phyloP scores from a whole-genome alignment of 1,284 basidiomycete genomes.

The Tetrapyrgos nigripes region DNA sequence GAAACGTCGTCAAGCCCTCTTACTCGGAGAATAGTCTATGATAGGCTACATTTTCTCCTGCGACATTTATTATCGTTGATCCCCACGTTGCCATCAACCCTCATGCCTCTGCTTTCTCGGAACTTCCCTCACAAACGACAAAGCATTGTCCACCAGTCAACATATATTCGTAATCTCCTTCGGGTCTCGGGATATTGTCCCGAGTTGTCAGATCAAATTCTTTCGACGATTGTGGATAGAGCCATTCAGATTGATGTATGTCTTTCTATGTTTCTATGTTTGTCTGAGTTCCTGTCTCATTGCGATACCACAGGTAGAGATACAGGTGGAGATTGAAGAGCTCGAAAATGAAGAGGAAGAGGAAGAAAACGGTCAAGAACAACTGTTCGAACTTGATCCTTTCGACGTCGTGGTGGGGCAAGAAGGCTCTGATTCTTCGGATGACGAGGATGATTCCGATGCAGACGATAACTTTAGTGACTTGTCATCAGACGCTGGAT shows the following conservation, averaged over 20 bases:
- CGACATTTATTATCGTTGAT: slow-evolving; percentile 87
- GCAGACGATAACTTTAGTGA: slow-evolving; percentile 65
- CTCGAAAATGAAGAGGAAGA: slow-evolving; percentile 73
- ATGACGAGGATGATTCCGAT: slow-evolving; percentile 48
- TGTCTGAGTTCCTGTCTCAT: slow-evolving; percentile 6
- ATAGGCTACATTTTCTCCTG: slow-evolving; percentile 87
- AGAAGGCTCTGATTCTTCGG: slow-evolving; percentile 53
- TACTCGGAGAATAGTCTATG: slow-evolving; percentile 86
- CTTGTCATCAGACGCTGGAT: slow-evolving; percentile 72
- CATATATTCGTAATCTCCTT: slow-evolving; percentile 93
- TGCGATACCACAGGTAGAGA: slow-evolving; percentile 78
- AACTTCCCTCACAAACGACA: slow-evolving; percentile 96
- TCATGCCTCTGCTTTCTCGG: slow-evolving; percentile 85
- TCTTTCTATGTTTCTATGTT: slow-evolving; percentile 20
- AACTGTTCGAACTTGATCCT: slow-evolving; percentile 80
- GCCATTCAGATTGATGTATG: slow-evolving; percentile 95
- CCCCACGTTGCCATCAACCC: slow-evolving; percentile 86
- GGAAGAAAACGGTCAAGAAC: slow-evolving; percentile 57
- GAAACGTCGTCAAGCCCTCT: slow-evolving; percentile 73
- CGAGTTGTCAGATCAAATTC: slow-evolving; percentile 85
- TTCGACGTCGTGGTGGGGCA: slow-evolving; percentile 85
- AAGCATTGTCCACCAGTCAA: slow-evolving; percentile 79
- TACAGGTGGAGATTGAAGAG: slow-evolving; percentile 95
- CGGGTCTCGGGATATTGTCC: slow-evolving; percentile 90
- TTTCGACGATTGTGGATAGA: slow-evolving; percentile 88